Evolutionary conservation across 2,329 filamentous ascomycete genomes (phyloP).

Genomic region (Cercospora berteroae): DNA sequence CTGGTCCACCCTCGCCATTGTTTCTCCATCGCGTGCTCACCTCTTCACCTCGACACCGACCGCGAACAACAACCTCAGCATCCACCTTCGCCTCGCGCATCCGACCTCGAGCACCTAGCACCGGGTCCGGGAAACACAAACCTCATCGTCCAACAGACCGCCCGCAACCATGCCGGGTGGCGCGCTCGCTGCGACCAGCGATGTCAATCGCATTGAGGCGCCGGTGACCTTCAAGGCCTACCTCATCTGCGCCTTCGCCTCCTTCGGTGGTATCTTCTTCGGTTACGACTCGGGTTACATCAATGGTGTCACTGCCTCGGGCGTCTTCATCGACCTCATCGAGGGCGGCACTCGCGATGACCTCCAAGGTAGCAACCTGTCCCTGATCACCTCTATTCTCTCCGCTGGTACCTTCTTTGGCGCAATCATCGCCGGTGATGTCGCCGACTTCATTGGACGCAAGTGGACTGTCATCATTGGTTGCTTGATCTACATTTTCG

Average conservation of each 20-base stretch:
- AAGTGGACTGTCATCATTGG: slow-evolving; percentile 69
- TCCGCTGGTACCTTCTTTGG: slow-evolving; percentile 72
- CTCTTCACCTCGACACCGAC: slow-evolving; percentile 1
- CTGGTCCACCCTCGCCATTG: background rate
- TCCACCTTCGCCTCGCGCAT: background rate
- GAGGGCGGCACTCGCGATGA: slow-evolving; percentile 42
- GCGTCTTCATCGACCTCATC: slow-evolving; percentile 54
- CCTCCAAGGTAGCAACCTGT: slow-evolving; percentile 43
- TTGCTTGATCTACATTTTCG: slow-evolving; percentile 66
- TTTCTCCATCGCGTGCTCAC: slow-evolving; percentile 8
- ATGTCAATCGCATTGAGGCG: slow-evolving; percentile 55
- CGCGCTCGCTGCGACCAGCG: slow-evolving; percentile 44
- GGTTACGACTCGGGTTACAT: slow-evolving; percentile 78
- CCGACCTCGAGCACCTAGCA: slow-evolving; percentile 1
- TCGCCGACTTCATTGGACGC: slow-evolving; percentile 72
- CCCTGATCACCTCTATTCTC: slow-evolving; percentile 72
- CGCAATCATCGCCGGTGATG: slow-evolving; percentile 71
- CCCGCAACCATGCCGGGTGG: slow-evolving; percentile 24
- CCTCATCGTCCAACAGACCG: background rate
- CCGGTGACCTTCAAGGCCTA: slow-evolving; percentile 48
- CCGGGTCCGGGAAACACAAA: background rate
- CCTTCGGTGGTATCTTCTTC: slow-evolving; percentile 66
- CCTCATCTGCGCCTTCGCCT: slow-evolving; percentile 47
- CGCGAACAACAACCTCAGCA: background rate
- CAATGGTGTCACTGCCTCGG: slow-evolving; percentile 48